phyloP scores from a whole-genome alignment of 2,329 filamentous ascomycete species.

The Phyllosticta paracitricarpa region DNA sequence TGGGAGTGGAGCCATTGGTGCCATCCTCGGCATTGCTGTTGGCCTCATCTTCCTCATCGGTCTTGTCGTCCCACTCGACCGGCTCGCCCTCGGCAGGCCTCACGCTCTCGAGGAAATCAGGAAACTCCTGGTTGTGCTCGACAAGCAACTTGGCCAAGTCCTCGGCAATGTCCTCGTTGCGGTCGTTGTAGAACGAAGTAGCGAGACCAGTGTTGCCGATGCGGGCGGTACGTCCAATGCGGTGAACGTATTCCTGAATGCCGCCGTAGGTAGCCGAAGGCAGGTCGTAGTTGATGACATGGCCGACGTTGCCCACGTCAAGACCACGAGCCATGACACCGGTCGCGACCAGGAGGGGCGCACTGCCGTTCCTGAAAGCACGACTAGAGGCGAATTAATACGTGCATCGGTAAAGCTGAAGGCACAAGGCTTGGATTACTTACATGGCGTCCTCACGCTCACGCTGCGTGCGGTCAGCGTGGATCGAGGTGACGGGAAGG shows the following conservation, averaged over 20 bases:
- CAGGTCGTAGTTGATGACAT: slow-evolving; percentile 90
- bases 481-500: slow-evolving; percentile 79
- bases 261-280: slow-evolving; percentile 68
- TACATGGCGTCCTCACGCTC: slow-evolving; percentile 87
- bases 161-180: slow-evolving; percentile 61
- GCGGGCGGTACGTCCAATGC: slow-evolving; percentile 89
- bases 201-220: slow-evolving; percentile 82
- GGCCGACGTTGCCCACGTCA: slow-evolving; percentile 75
- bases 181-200: slow-evolving; percentile 78
- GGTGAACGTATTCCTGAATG: slow-evolving; percentile 87
- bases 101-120: slow-evolving; percentile 65
- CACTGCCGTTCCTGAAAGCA: slow-evolving; percentile 63
- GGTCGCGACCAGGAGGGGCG: slow-evolving; percentile 77
- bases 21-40: neutral
- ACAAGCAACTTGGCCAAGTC: slow-evolving; percentile 72
- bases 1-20: neutral
- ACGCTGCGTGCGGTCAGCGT: slow-evolving; percentile 73
- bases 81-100: slow-evolving; percentile 46
- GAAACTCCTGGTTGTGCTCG: slow-evolving; percentile 68
- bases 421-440: slow-evolving; percentile 21
- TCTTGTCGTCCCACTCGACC: slow-evolving; percentile 45
- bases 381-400: slow-evolving; percentile 38
- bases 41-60: slow-evolving; percentile 23
- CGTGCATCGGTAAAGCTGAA: neutral
- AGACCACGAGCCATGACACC: slow-evolving; percentile 81